These are phyloP conservation scores for Ramaria rubella DNA, from an alignment of 768 basidiomycete species.

Conservation along the genomic window DNA sequence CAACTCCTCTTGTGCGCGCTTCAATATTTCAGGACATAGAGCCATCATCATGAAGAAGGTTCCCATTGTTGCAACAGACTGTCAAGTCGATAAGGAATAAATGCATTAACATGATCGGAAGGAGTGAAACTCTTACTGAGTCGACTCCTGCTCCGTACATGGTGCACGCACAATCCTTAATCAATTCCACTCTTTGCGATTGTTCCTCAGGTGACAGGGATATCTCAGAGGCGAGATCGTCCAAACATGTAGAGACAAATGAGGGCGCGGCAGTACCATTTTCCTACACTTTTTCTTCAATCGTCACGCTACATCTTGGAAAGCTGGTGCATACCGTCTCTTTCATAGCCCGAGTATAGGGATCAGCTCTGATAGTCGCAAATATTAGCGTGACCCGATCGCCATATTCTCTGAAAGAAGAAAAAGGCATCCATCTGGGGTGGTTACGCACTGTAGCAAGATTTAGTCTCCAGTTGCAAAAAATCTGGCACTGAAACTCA, in stretches of 20 bases:
- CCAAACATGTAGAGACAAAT: conserved; percentile 4
- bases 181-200: neutral
- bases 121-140: neutral
- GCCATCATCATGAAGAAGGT: conserved; percentile 2
- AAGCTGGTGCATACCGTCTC: neutral
- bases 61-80: conserved; percentile 4
- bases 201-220: neutral
- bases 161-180: neutral
- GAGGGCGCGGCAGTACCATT: neutral
- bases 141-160: conserved; percentile 4
- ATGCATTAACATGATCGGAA: neutral
- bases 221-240: neutral
- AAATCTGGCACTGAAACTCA: neutral
- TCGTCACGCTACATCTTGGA: neutral
- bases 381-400: neutral
- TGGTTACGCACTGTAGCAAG: neutral
- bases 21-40: conserved; percentile 11
- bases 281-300: neutral
- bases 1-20: conserved; percentile 15
- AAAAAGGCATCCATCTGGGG: conserved; percentile 7
- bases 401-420: neutral
- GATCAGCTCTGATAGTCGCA: neutral
- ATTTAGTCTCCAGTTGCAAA: neutral
- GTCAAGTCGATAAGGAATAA: neutral
- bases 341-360: conserved; percentile 2